Conservation (phyloP, 192 early-diverging fungal species). For the Podila verticillata region DNA sequence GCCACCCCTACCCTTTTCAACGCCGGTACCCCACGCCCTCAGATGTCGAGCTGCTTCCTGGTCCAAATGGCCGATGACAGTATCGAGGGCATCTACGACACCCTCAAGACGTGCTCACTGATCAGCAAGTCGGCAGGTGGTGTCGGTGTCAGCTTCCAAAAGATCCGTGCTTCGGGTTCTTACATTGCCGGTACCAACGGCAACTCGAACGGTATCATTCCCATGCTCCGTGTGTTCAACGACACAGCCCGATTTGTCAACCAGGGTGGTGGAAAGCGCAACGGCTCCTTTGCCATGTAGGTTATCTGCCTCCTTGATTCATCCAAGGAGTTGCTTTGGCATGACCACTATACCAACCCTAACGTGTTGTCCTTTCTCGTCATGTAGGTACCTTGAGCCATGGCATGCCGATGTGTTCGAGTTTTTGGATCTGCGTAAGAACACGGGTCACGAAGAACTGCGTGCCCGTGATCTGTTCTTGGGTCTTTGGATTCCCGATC, state of each 20-base stretch:
- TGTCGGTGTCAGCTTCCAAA: constrained; percentile 95
- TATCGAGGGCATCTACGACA: constrained; percentile 99
- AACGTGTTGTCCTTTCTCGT: background rate
- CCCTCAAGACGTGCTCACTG: constrained; percentile 92
- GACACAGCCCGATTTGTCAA: constrained; percentile 98
- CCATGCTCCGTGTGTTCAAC: constrained; percentile 98
- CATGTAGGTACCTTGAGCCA: constrained; percentile 86
- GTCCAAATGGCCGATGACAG: constrained; percentile 93
- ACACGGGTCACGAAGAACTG: constrained; percentile 95
- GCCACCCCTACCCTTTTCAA: constrained; percentile 97
- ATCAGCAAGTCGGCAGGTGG: constrained; percentile 98
- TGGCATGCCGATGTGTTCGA: constrained; percentile 98
- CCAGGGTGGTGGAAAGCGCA: constrained; percentile 97
- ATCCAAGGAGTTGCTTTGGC: too few species aligned
- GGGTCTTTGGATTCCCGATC: constrained; percentile 95
- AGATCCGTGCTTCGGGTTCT: constrained; percentile 91
- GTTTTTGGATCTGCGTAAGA: constrained; percentile 95
- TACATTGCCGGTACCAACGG: constrained; percentile 99
- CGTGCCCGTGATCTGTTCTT: constrained; percentile 96
- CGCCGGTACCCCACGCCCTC: constrained; percentile 95
- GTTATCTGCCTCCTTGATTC: constrained; percentile 2
- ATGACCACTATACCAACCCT: too few species aligned
- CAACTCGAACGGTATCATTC: constrained; percentile 94
- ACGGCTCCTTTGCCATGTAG: constrained; percentile 93
- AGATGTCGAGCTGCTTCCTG: constrained; percentile 94